Conservation (phyloP, 129 eudicot species). For the Escallonia herrerae region DNA sequence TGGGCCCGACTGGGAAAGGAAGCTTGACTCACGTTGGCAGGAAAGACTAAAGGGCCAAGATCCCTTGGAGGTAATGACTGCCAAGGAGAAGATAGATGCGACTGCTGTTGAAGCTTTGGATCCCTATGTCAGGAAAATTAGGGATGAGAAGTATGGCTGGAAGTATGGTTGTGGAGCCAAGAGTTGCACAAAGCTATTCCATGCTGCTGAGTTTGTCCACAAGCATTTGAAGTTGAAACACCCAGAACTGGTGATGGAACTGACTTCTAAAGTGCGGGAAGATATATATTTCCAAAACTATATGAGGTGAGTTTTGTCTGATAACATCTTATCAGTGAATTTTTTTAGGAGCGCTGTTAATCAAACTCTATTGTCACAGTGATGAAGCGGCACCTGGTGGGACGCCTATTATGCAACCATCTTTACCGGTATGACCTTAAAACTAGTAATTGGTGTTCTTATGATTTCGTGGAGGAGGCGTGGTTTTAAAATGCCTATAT, state of each 20-base stretch:
- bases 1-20: slow-evolving; percentile 85
- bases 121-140: slow-evolving; percentile 89
- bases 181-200: slow-evolving; percentile 95
- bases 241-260: slow-evolving; percentile 71
- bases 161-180: slow-evolving; percentile 99
- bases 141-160: slow-evolving; percentile 99
- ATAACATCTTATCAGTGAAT: background rate
- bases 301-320: slow-evolving; percentile 57
- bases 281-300: slow-evolving; percentile 89
- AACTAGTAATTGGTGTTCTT: background rate
- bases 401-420: slow-evolving; percentile 77
- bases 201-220: slow-evolving; percentile 93
- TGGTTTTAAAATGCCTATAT: background rate
- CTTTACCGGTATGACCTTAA: slow-evolving; percentile 43
- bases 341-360: slow-evolving; percentile 3
- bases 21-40: slow-evolving; percentile 78
- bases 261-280: slow-evolving; percentile 87
- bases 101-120: slow-evolving; percentile 87
- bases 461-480: background rate
- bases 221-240: slow-evolving; percentile 95
- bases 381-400: slow-evolving; percentile 96
- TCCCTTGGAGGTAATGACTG: slow-evolving; percentile 86
- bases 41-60: slow-evolving; percentile 86
- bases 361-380: slow-evolving; percentile 29
- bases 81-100: slow-evolving; percentile 91